Conservation (phyloP, 345 rosid genomes). For the Pseudoturritis turrita region DNA sequence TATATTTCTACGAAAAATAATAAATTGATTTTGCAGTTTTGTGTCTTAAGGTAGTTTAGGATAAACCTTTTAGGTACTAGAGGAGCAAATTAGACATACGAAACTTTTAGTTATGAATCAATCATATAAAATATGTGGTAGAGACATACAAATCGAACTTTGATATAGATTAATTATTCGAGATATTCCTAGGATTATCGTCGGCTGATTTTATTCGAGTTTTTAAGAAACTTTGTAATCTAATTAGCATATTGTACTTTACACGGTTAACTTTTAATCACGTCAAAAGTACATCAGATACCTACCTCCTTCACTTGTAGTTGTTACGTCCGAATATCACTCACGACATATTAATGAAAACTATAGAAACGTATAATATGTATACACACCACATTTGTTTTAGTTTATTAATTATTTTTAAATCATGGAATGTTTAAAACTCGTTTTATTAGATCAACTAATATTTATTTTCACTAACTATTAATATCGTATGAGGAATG, state of each 20-base stretch:
- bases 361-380: background rate
- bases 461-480: background rate
- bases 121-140: background rate
- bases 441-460: background rate
- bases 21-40: background rate
- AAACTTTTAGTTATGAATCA: background rate
- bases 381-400: background rate
- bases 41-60: background rate
- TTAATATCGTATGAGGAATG: background rate
- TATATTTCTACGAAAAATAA: background rate
- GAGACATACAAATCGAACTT: background rate
- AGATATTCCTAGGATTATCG: conserved; percentile 8
- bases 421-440: background rate
- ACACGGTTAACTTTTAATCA: background rate
- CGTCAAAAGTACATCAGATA: conserved; percentile 11
- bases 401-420: background rate
- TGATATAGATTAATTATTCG: background rate
- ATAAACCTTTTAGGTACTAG: background rate
- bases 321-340: conserved; percentile 23
- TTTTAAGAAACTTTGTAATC: background rate
- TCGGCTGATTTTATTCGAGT: conserved; percentile 15
- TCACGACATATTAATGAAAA: background rate
- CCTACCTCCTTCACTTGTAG: background rate
- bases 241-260: background rate
- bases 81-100: background rate